Percentiles rank a stretch among this genome's conserved stretches.
Conservation (phyloP, 495 filamentous ascomycete genomes). For the Corynascus novoguineensis region DNA sequence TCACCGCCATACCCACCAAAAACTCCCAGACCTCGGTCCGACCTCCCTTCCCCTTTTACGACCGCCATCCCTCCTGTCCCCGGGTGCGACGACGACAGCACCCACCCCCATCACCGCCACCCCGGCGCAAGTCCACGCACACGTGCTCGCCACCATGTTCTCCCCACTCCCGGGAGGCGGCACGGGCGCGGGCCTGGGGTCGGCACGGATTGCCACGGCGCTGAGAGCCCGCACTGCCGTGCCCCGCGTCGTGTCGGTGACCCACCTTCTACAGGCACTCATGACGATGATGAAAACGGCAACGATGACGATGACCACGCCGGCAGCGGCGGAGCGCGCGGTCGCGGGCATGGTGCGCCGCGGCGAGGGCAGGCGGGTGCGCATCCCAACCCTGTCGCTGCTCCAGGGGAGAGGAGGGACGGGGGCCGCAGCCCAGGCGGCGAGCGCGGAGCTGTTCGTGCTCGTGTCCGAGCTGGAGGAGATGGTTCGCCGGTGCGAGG, state of each 20-base stretch:
- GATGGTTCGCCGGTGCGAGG: slow-evolving; percentile 38
- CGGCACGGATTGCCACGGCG: slow-evolving; percentile 62
- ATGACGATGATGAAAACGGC: slow-evolving; percentile 57
- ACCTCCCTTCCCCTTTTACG: slow-evolving; percentile 46
- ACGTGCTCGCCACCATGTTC: slow-evolving; percentile 63
- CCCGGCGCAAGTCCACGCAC: slow-evolving; percentile 54
- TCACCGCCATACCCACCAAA: slow-evolving; percentile 36
- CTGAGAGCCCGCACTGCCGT: slow-evolving; percentile 61
- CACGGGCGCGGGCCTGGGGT: slow-evolving; percentile 60
- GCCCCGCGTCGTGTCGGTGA: slow-evolving; percentile 63
- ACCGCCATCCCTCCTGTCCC: background rate
- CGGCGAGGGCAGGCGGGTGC: slow-evolving; percentile 59
- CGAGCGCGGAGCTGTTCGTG: slow-evolving; percentile 68
- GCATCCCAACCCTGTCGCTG: slow-evolving; percentile 50
- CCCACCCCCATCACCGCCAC: slow-evolving; percentile 19
- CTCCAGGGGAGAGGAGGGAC: too few species aligned
- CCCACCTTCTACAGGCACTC: slow-evolving; percentile 65
- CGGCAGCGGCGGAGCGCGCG: slow-evolving; percentile 58
- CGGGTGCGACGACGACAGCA: background rate
- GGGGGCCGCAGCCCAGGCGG: too few species aligned
- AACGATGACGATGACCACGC: slow-evolving; percentile 61
- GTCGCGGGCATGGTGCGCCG: slow-evolving; percentile 56
- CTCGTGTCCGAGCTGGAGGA: slow-evolving; percentile 54
- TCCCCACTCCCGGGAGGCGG: slow-evolving; percentile 53
- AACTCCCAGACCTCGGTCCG: slow-evolving; percentile 52